Evolutionary conservation across 75 land plant species (phyloP), one percentile per base, ranked within the genome.

Genomic region (Picea glauca): DNA sequence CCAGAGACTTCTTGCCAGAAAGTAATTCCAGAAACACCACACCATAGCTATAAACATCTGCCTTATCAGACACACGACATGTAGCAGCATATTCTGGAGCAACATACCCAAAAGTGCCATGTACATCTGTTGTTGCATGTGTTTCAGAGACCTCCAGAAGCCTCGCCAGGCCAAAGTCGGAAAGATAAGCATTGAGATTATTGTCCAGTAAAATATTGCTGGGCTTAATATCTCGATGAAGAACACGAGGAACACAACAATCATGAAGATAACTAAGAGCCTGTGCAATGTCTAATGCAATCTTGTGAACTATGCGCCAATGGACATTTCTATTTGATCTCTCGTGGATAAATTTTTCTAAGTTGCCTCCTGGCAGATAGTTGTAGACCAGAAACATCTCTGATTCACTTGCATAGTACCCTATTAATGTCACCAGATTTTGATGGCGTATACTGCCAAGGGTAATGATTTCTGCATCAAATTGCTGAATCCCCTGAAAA

Each of bases 31-130:
- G 82, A 13, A 92, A 87, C 58, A 92, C 94, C 60, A 92, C 94
- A 43, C 94, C 94, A 75, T 88, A 92, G 85, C 94, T 92, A 79
- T 92, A 92, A 18, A 92, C 94, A 85, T 92, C 94, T 43, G 94
- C 81, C 78, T 92, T 92, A 74, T 92, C 93, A 13, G 93, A 88
- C 13, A 92, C 93, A 32, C 90, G 81, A 50, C 94, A 88, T 30
- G 94, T 92, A 63, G 85, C 80, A 62, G 93, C 94, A 88, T 92
- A 92, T 77, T 92, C 94, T 31, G 94, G 94, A 13, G 94, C 94
- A 18, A 92, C 93, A 82, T 92, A 92, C 0, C 94, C 94, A 76
- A 92, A 90, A 5, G 94, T 92, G 35, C 94, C 94, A 38, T 90
- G 90, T 32, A 92, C 94, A 82, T 92, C 94, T 58, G 94, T 92